Conservation (phyloP, 257 asterid species). For the Solanum stenotomum region DNA sequence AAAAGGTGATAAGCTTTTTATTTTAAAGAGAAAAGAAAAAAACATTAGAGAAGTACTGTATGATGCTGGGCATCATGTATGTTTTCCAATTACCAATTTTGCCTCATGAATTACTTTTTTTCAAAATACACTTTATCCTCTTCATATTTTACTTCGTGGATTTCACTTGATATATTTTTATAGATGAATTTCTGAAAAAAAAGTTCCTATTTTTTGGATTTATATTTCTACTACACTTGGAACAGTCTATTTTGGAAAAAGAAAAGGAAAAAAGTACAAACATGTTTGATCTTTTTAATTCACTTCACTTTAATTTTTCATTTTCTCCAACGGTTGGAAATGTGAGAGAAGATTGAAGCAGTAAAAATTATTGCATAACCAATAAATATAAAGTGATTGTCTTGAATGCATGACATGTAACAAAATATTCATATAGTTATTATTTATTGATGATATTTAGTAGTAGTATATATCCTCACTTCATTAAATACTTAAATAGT, state of each 20-base stretch:
- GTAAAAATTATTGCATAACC: too few relatives aligned
- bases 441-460: too few relatives aligned
- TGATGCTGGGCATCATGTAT: background rate
- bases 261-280: background rate
- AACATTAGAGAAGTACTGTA: background rate
- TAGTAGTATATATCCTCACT: too few relatives aligned
- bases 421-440: too few relatives aligned
- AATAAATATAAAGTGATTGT: too few relatives aligned
- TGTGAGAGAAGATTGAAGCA: too few relatives aligned
- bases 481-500: too few relatives aligned
- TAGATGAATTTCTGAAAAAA: background rate
- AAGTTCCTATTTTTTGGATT: accelerated
- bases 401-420: too few relatives aligned
- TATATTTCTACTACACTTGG: background rate
- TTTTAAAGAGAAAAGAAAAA: too few relatives aligned
- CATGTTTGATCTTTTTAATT: background rate
- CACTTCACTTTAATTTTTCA: background rate
- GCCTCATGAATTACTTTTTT: background rate
- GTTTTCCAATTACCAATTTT: background rate
- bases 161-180: background rate
- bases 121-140: background rate
- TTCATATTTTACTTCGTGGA: too few relatives aligned
- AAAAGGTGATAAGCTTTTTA: background rate
- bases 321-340: too few relatives aligned
- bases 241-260: too few relatives aligned